A percentile compares a stretch with the other conserved stretches of the same genome.
These are phyloP conservation scores for Lasiodiplodia sp. DNA, from an alignment of 2,329 filamentous ascomycete species.

Conservation along the genomic window DNA sequence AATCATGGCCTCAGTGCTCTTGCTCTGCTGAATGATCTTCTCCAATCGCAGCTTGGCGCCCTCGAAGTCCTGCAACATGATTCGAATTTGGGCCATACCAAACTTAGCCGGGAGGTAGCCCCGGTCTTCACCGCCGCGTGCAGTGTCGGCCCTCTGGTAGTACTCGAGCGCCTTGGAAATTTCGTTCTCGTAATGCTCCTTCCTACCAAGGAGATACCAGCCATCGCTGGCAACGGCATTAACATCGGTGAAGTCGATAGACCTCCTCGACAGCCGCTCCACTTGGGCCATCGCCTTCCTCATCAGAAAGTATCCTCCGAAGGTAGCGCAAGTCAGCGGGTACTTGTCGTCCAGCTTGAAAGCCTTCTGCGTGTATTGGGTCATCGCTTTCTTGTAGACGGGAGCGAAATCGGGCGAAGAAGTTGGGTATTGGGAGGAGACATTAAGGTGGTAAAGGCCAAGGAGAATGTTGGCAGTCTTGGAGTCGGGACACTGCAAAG, in stretches of 20 bases:
- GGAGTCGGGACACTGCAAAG: slow-evolving; percentile 70
- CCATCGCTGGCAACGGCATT: slow-evolving; percentile 97
- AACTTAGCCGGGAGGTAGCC: slow-evolving; percentile 96
- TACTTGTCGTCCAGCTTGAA: slow-evolving; percentile 93
- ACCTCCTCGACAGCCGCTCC: slow-evolving; percentile 86
- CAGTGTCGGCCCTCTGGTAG: slow-evolving; percentile 89
- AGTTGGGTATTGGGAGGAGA: slow-evolving; percentile 81
- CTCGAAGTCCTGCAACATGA: slow-evolving; percentile 82
- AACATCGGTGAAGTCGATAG: slow-evolving; percentile 94
- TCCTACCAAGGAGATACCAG: slow-evolving; percentile 92
- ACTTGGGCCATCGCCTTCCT: slow-evolving; percentile 82
- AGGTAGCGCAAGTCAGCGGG: slow-evolving; percentile 87
- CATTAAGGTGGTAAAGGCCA: slow-evolving; percentile 87
- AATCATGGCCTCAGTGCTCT: slow-evolving; percentile 87
- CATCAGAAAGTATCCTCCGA: slow-evolving; percentile 88
- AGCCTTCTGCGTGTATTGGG: slow-evolving; percentile 88
- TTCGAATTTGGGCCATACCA: slow-evolving; percentile 86
- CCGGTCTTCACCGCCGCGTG: slow-evolving; percentile 86
- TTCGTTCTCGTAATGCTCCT: slow-evolving; percentile 85
- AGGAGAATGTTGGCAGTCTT: slow-evolving; percentile 91
- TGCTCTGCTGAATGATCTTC: slow-evolving; percentile 88
- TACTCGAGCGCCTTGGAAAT: slow-evolving; percentile 79
- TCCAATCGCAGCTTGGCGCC: slow-evolving; percentile 93
- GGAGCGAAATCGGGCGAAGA: slow-evolving; percentile 84
- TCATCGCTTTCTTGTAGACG: slow-evolving; percentile 93